Evolutionary conservation across 306 rosid species (phyloP).

Genomic region (Carpinus viminea): DNA sequence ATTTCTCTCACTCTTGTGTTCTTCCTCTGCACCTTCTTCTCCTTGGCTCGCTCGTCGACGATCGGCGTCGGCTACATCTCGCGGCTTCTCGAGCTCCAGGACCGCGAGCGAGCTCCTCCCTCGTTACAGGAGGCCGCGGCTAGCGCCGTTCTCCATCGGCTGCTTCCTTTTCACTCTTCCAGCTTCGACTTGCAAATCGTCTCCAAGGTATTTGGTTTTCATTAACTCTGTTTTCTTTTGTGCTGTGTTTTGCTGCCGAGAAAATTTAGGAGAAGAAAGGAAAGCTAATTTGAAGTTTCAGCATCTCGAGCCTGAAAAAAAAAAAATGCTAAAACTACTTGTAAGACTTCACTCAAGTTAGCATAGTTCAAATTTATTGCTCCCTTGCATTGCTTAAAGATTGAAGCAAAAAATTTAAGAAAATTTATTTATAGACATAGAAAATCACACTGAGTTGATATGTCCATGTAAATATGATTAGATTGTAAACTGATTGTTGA

Average conservation of each 20-base stretch:
- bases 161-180: conserved; percentile 68
- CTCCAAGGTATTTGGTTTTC: conserved; percentile 45
- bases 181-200: conserved; percentile 61
- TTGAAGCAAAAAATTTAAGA: not conserved
- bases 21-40: conserved; percentile 9
- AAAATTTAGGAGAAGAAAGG: not conserved
- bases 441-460: not conserved
- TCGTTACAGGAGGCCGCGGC: conserved; percentile 73
- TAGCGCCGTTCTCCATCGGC: conserved; percentile 63
- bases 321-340: not conserved
- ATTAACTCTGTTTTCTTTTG: no score
- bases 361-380: not conserved
- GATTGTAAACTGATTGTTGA: not conserved
- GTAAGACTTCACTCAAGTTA: not conserved
- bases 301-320: not conserved
- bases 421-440: not conserved
- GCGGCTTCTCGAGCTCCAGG: conserved; percentile 63
- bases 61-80: conserved; percentile 55
- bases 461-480: not conserved
- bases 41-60: conserved; percentile 32
- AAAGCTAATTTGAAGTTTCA: not conserved
- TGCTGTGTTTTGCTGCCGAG: not conserved
- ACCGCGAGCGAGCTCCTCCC: conserved; percentile 61
- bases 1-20: conserved; percentile 31
- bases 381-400: not conserved